phyloP scores from a whole-genome alignment of 73 alveolate species.

The Uronychia binucleata region DNA sequence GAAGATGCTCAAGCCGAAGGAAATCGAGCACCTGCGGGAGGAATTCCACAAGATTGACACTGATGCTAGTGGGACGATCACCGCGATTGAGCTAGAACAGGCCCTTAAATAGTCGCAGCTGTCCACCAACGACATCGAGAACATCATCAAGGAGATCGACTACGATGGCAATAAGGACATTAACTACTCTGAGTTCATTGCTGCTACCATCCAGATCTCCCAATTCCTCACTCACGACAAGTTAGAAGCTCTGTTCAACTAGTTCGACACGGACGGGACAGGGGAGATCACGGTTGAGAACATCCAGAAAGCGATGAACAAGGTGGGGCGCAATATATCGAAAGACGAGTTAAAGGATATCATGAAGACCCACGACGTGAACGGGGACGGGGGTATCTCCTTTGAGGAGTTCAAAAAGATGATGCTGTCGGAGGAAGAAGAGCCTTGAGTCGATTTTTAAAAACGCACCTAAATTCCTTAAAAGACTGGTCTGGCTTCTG shows the following conservation, averaged over 20 bases:
- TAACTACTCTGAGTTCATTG: slow-evolving; percentile 61
- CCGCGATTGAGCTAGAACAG: slow-evolving; percentile 78
- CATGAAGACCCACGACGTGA: slow-evolving; percentile 76
- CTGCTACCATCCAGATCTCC: slow-evolving; percentile 48
- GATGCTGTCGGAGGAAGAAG: slow-evolving; percentile 84
- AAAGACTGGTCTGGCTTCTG: background rate
- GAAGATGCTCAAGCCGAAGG: slow-evolving; percentile 61
- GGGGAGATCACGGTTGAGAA: slow-evolving; percentile 37
- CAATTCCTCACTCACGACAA: slow-evolving; percentile 17
- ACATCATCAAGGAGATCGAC: slow-evolving; percentile 50
- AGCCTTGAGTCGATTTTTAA: no score
- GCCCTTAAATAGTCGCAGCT: slow-evolving; percentile 41
- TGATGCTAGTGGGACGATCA: slow-evolving; percentile 88
- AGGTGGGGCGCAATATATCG: slow-evolving; percentile 13
- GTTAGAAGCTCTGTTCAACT: slow-evolving; percentile 18
- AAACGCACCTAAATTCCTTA: no score
- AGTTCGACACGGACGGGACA: slow-evolving; percentile 41
- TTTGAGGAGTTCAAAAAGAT: slow-evolving; percentile 91
- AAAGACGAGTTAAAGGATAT: slow-evolving; percentile 43
- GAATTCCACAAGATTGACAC: slow-evolving; percentile 85
- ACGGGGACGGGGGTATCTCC: slow-evolving; percentile 92
- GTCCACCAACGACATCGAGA: slow-evolving; percentile 72
- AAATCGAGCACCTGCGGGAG: slow-evolving; percentile 67
- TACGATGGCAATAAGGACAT: slow-evolving; percentile 57
- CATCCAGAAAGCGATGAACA: slow-evolving; percentile 11